Evolutionary conservation across 2,329 filamentous ascomycete genomes (phyloP).

Genomic region (Curvularia verruculosa): DNA sequence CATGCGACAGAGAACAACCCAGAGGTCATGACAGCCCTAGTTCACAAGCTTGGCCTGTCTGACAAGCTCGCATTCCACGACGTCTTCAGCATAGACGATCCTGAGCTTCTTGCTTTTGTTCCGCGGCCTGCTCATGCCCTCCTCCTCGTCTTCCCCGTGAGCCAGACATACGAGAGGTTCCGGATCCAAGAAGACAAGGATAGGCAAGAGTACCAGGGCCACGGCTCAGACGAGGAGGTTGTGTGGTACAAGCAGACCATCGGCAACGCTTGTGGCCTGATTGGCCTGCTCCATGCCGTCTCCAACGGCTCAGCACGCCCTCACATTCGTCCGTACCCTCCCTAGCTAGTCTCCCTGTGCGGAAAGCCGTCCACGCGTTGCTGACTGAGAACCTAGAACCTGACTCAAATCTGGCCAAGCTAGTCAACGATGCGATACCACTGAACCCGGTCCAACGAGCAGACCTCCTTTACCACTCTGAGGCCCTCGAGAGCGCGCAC

Average conservation of each 20-base stretch:
- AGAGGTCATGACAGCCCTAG: constrained; percentile 83
- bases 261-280: constrained; percentile 89
- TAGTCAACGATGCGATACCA: constrained; percentile 74
- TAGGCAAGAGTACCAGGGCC: constrained; percentile 68
- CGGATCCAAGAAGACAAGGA: constrained; percentile 74
- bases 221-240: constrained; percentile 74
- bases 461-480: constrained; percentile 75
- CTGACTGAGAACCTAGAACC: constrained; percentile 44
- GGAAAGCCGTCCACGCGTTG: background rate
- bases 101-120: constrained; percentile 82
- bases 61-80: constrained; percentile 80
- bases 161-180: constrained; percentile 76
- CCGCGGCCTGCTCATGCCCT: constrained; percentile 87
- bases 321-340: constrained; percentile 39
- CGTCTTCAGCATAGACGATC: constrained; percentile 88
- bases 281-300: constrained; percentile 85
- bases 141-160: constrained; percentile 90
- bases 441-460: constrained; percentile 71
- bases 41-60: constrained; percentile 87
- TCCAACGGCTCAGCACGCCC: constrained; percentile 74
- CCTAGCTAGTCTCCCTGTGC: background rate
- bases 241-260: constrained; percentile 98
- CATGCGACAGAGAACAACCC: constrained; percentile 72
- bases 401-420: constrained; percentile 64
- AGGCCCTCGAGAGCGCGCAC: constrained; percentile 78